phyloP scores from a whole-genome alignment of 148 eudicot genomes.

The Diospyros kaki region DNA sequence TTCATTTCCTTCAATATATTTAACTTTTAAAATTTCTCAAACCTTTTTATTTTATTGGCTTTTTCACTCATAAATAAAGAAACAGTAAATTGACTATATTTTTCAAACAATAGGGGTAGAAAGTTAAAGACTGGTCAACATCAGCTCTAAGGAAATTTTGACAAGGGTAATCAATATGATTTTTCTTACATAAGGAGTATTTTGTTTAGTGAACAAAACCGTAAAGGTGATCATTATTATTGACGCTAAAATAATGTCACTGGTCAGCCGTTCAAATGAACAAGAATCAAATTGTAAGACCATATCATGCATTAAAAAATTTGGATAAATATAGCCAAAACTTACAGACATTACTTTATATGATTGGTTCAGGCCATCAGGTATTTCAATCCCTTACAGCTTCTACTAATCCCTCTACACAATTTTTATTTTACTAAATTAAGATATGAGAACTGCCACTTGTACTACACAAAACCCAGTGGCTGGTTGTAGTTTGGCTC shows the following conservation, averaged over 20 bases:
- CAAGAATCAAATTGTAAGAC: not conserved
- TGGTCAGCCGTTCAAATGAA: not conserved
- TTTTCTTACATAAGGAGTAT: no score
- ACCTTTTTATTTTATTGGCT: no score
- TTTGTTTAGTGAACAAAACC: no score
- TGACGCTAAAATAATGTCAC: not conserved
- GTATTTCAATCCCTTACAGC: not conserved
- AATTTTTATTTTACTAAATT: not conserved
- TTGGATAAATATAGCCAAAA: not conserved
- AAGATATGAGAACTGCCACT: not conserved
- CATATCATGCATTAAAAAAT: not conserved
- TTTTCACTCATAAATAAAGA: no score
- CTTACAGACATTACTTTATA: not conserved
- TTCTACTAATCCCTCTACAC: not conserved
- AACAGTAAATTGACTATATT: no score
- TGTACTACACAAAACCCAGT: constrained; percentile 7
- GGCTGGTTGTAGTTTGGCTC: not conserved
- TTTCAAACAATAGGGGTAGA: no score
- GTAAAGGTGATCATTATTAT: no score
- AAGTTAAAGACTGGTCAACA: no score
- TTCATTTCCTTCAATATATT: no score
- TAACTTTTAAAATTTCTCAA: no score
- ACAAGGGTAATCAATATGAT: no score
- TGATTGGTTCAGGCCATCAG: not conserved
- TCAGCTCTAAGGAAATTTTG: no score